Base-by-base conservation (phyloP, 345 rosid species). In the Populus simonii region DNA sequence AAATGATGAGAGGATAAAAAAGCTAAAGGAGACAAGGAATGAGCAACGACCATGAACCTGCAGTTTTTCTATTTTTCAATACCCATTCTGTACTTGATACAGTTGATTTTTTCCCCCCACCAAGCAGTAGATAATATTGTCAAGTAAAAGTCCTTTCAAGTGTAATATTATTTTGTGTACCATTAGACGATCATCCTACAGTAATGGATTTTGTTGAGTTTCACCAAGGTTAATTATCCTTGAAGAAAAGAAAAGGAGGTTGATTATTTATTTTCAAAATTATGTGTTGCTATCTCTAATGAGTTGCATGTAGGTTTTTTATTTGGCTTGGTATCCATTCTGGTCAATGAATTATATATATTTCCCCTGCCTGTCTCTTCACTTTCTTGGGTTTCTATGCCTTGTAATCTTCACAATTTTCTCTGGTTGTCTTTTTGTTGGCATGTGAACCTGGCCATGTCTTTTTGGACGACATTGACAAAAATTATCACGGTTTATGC, bases 11-110 rank as follows among this genome's bases (percentile, higher is more conserved):
- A 45, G 49, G 43, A 45, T 23, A 74, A 38, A 43, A 41, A 68
- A 33, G 31, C 35, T 16, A 70, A 74, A 61, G 57, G 53, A 47
- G 23, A 39, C 61, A 7, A 49, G 65, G 53, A 47, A 47, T 47
- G 53, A 16, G 53, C 53, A 47, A 15, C 49, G 15, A 12, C 72
- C 71, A 55, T 75, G 79, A 62, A 63, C 78, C 35, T 33, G 62
- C 68, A 47, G 38, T 7, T 29, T 74, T 39, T 61, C 43, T 17
- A 17, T 35, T 62, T 53, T 57, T 65, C 12, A 20, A 51, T 22
- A 49, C 31, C 73, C n/a, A n/a, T 39, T 41, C 61, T 29, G 45
- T 47, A 47, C 51, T 47, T 4, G 17, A 15, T 12, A 47, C 18
- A 15, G 12, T 47, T 47, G 16, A 1, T 25, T 62, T 0, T 5